These are phyloP conservation scores for Acaromyces ingoldii DNA, from an alignment of 1,284 basidiomycete genomes.

Conservation along the genomic window DNA sequence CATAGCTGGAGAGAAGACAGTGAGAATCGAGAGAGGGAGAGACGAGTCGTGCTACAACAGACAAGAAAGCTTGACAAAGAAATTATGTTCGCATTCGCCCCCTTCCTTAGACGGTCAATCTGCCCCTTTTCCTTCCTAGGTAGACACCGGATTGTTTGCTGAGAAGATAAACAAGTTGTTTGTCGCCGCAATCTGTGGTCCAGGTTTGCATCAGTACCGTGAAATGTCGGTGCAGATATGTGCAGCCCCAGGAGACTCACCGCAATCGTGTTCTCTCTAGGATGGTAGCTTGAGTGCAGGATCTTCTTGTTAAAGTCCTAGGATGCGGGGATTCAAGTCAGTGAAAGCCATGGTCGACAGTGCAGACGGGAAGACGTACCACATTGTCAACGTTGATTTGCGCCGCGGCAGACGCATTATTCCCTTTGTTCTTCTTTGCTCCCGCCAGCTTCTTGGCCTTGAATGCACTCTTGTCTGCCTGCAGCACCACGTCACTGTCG, in stretches of 20 bases:
- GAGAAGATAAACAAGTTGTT: constrained; percentile 57
- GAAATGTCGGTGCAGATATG: no score
- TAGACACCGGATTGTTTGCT: constrained; percentile 44
- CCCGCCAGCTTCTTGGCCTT: constrained; percentile 86
- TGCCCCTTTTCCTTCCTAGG: no score
- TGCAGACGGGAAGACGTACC: neutral
- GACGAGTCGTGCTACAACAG: no score
- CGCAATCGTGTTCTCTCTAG: constrained; percentile 85
- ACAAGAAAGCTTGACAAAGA: no score
- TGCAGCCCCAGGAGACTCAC: no score
- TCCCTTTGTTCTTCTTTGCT: constrained; percentile 63
- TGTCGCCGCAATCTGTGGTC: constrained; percentile 17
- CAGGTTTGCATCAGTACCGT: no score
- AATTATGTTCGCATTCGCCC: no score
- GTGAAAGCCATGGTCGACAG: neutral
- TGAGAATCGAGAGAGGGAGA: no score
- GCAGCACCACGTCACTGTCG: constrained; percentile 82
- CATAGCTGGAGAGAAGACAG: no score
- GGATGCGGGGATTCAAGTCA: neutral
- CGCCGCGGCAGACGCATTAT: constrained; percentile 63
- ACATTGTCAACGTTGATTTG: constrained; percentile 48
- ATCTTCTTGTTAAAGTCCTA: constrained; percentile 94
- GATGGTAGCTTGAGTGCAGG: constrained; percentile 78
- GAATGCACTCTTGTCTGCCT: constrained; percentile 99
- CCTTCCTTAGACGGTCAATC: no score